These are phyloP conservation scores for Lachnellula occidentalis DNA, from an alignment of 2,329 filamentous ascomycete genomes.

Conservation along the genomic window DNA sequence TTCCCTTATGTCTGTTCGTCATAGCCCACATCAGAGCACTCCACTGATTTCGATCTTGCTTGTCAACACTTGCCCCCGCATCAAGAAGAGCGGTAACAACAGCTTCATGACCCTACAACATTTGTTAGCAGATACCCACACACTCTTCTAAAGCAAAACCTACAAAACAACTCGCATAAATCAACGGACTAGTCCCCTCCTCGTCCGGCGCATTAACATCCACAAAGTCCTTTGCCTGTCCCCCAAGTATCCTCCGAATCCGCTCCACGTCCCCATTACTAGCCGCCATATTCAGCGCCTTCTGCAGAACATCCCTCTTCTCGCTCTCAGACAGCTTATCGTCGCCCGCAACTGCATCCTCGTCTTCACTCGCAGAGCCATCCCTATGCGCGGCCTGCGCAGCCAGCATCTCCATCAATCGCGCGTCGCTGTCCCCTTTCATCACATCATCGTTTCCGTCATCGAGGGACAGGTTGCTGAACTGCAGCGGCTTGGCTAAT, in stretches of 20 bases:
- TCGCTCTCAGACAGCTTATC: constrained; percentile 68
- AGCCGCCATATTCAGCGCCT: constrained; percentile 86
- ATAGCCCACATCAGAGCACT: constrained; percentile 99
- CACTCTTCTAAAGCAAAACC: constrained; percentile 31
- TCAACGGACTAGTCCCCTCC: constrained; percentile 91
- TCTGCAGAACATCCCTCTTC: constrained; percentile 78
- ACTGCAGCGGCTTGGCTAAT: constrained; percentile 75
- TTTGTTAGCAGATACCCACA: constrained; percentile 11
- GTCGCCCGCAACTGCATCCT: constrained; percentile 72
- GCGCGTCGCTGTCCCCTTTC: constrained; percentile 70
- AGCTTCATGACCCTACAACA: constrained; percentile 70
- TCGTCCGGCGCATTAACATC: constrained; percentile 86
- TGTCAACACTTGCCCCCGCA: constrained; percentile 83
- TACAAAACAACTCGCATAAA: constrained; percentile 97
- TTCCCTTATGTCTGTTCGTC: constrained; percentile 95
- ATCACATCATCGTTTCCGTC: constrained; percentile 62
- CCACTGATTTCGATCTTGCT: constrained; percentile 95
- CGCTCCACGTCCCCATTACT: constrained; percentile 90
- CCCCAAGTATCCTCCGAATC: constrained; percentile 68
- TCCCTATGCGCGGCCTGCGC: constrained; percentile 84
- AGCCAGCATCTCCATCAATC: constrained; percentile 92
- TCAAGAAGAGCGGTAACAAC: constrained; percentile 81
- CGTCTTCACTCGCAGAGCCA: constrained; percentile 66
- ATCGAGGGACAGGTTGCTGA: constrained; percentile 75
- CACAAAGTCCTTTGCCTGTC: constrained; percentile 68